These are phyloP conservation scores for Skeletonema costatum DNA, from an alignment of 108 stramenopile species.

Conservation along the genomic window DNA sequence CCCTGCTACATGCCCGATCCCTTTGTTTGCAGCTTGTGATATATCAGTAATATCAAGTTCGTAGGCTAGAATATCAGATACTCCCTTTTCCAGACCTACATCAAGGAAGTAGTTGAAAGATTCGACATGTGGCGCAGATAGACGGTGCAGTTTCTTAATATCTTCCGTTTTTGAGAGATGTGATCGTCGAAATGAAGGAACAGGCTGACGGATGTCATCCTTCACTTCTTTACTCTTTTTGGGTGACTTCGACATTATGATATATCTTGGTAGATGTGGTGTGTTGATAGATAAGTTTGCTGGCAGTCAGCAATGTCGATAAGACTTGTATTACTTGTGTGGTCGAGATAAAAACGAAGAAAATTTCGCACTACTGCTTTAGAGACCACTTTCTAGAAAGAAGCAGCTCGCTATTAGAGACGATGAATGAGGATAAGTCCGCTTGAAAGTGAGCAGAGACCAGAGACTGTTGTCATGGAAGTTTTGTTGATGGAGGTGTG, in stretches of 20 bases:
- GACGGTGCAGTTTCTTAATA: slow-evolving; percentile 57
- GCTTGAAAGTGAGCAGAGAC: not conserved
- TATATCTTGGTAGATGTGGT: not conserved
- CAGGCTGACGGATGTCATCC: slow-evolving; percentile 11
- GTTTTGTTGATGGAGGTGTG: not conserved
- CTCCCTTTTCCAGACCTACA: slow-evolving; percentile 57
- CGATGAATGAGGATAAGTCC: not conserved
- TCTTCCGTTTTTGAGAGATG: slow-evolving; percentile 60
- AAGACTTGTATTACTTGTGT: not conserved
- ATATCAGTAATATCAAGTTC: slow-evolving; percentile 73
- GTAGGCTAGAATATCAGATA: slow-evolving; percentile 63
- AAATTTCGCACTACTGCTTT: not conserved
- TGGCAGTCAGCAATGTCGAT: not conserved
- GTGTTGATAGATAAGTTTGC: not conserved
- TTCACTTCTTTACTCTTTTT: not conserved
- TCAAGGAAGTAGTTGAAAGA: slow-evolving; percentile 85
- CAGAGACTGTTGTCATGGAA: not conserved
- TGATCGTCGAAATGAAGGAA: slow-evolving; percentile 81
- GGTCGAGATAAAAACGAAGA: not conserved
- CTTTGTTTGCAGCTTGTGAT: slow-evolving; percentile 2
- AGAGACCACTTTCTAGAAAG: not conserved
- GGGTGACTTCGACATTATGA: not conserved
- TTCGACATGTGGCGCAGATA: slow-evolving; percentile 81
- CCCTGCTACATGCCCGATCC: slow-evolving; percentile 22
- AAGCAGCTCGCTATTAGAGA: not conserved